Evolutionary conservation across 192 early-diverging fungal genomes (phyloP).

Genomic region (Backusella australiensis): DNA sequence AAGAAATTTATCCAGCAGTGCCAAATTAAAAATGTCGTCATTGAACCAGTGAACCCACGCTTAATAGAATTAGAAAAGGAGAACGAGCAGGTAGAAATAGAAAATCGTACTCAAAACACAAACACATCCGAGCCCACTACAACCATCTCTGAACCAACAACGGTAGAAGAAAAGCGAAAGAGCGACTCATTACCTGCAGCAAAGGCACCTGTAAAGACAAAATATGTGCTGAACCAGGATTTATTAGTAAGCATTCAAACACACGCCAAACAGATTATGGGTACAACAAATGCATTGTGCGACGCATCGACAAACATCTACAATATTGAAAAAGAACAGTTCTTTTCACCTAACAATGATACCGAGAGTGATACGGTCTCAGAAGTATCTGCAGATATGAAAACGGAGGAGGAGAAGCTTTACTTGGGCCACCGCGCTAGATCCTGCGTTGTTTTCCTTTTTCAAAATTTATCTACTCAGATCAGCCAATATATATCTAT

Average conservation of each 20-base stretch:
- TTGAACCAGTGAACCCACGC: conserved; percentile 43
- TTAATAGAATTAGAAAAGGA: conserved; percentile 12
- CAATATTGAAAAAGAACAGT: not conserved
- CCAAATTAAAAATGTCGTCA: conserved; percentile 34
- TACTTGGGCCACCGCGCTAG: not conserved
- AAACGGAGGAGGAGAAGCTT: not conserved
- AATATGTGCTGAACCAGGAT: conserved; percentile 30
- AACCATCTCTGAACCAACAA: not conserved
- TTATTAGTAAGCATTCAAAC: conserved; percentile 26
- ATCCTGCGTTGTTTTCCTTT: conserved; percentile 18
- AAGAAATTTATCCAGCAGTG: conserved; percentile 64
- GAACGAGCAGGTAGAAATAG: not conserved
- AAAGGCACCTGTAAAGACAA: conserved; percentile 7
- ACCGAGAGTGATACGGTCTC: not conserved
- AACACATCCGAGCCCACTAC: not conserved
- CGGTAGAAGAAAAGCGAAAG: not conserved
- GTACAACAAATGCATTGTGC: conserved; percentile 25
- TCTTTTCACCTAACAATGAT: not conserved
- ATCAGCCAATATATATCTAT: conserved; percentile 26
- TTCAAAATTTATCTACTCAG: conserved; percentile 23
- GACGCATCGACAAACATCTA: conserved; percentile 17
- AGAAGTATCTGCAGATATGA: not conserved
- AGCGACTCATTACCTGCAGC: not conserved
- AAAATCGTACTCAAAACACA: not conserved
- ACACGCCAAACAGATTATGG: conserved; percentile 30